Base-by-base conservation (phyloP, 2,329 filamentous ascomycete species). In the Fonsecaea pugnacius region DNA sequence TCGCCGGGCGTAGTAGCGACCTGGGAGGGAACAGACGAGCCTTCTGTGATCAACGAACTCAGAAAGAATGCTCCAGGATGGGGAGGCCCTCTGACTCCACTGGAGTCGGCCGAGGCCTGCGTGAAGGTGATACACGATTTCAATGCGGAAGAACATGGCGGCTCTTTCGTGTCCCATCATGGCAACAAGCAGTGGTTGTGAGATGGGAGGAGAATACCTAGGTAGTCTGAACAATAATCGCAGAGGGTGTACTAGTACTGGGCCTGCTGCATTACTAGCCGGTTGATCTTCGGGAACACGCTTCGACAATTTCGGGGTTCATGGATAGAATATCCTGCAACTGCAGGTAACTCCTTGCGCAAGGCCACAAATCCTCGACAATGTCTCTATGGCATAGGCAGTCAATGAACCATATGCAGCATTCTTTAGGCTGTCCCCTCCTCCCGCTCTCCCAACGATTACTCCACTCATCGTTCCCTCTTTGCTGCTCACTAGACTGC, bases 151-250 rank as follows among this genome's bases (percentile, higher is more conserved):
- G 63, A 66, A 16, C 68, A 80, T 69, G 83, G 77, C 1, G 85
- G 86, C 2, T 72, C 75, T 0, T 86, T 85, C 68, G 67, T 87
- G 0, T 84, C 83, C 32, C 85, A 88, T 38, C 70, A 78, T 62
- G 83, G 84, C 3, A 83, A 77, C 67, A 81, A 84, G 73, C 76
- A 81, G 60, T 86, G 83, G 84, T 51, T 86, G 8, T 85, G 69
- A 72, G 10, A n/a, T 9, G 16, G 12, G 16, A 43, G 43, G 32
- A n/a, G 8, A 36, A 36, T 21, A 18, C 33, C 24, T 9, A 18
- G 36, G 36, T 38, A 46, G 27, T 14, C 43, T 24, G 35, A 21
- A 18, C 38, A 18, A 18, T 14, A 48, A 27, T 6, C 27, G 27
- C 27, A 30, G 27, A 4, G 4, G 27, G 27, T 5, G 27, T 4